A percentile compares a stretch with the other conserved stretches of the same genome.
Evolutionary conservation across 345 rosid genomes (phyloP).

Genomic region (Euphorbia lathyris): DNA sequence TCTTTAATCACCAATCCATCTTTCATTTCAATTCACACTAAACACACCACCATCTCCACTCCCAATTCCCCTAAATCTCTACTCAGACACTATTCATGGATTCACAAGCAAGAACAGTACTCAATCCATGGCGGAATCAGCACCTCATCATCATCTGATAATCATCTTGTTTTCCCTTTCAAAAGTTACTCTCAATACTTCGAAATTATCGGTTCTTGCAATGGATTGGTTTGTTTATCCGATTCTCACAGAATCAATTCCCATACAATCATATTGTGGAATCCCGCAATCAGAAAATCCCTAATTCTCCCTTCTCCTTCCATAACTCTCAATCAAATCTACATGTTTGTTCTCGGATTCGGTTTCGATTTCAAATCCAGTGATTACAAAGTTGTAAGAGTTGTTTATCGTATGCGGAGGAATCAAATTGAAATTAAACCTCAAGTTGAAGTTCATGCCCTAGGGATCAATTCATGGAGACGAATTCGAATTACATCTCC

Average conservation of each 20-base stretch:
- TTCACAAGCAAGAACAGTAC: slow-evolving; percentile 15
- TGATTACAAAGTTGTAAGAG: slow-evolving; percentile 36
- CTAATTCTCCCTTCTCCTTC: slow-evolving; percentile 9
- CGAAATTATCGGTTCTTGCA: slow-evolving; percentile 21
- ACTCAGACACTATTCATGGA: slow-evolving; percentile 24
- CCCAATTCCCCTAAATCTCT: background rate
- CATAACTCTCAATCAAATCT: slow-evolving; percentile 7
- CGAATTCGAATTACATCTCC: slow-evolving; percentile 2
- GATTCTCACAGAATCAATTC: slow-evolving; percentile 9
- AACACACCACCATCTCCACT: background rate
- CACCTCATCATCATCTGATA: background rate
- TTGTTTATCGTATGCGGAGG: slow-evolving; percentile 11
- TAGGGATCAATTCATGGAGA: slow-evolving; percentile 27
- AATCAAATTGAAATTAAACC: background rate
- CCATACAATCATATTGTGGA: slow-evolving; percentile 18
- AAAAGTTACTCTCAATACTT: slow-evolving; percentile 22
- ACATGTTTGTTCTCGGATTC: slow-evolving; percentile 24
- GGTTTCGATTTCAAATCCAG: slow-evolving; percentile 24
- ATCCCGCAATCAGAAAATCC: slow-evolving; percentile 12
- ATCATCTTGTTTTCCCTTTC: slow-evolving; percentile 6
- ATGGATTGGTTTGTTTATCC: slow-evolving; percentile 18
- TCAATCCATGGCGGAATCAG: background rate
- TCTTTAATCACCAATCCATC: slow-evolving; percentile 16
- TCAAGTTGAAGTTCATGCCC: slow-evolving; percentile 30
- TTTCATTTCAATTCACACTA: slow-evolving; percentile 19